Base-by-base conservation (phyloP, 2,329 filamentous ascomycete species). In the Xylaria hypoxylon region DNA sequence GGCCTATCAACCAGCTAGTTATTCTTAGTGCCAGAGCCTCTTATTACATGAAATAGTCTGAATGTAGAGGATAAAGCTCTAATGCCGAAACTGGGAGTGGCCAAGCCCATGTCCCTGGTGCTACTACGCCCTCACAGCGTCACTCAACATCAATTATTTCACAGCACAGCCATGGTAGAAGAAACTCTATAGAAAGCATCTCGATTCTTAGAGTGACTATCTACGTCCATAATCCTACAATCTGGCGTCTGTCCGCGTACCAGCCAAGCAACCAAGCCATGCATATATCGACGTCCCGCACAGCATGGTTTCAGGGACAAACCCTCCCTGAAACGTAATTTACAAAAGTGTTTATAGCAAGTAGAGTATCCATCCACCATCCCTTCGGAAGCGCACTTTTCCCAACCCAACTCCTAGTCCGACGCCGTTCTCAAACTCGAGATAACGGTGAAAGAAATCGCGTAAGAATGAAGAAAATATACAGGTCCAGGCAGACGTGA, bases 201-300 rank as follows among this genome's bases (percentile, higher is more conserved):
- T 50, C 47, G 19, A 50, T 50, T 31, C 47, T 31, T 31, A 50
- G 24, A 50, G 26, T 26, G 35, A 38, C 47, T 33, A 7, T 33
- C 47, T 19, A 31, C 7, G 2, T 50, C 47, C 26, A 28, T 17
- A 50, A 2, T 33, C 26, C 3, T 50, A 50, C 19, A 13, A 10
- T 11, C 33, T 13, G 24, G 5, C 50, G 24, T 38, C 13, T 24
- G n/a, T 8, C 47, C 15, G 11, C 11, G 22, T 28, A 8, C 47
- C 24, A 19, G 13, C 13, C 0, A 17, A 31, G 47, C 47, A 50
- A 31, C 22, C 22, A 11, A 47, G 6, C 44, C n/a, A 47, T 2
- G 10, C 44, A 5, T 28, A 17, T 33, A 33, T 10, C 15, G n/a
- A 6, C 26, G 26, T 8, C 24, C 47, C 47, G 19, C 19, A 17